Evolutionary conservation across 2,329 filamentous ascomycete genomes (phyloP).

Genomic region (Lomentospora prolificans): DNA sequence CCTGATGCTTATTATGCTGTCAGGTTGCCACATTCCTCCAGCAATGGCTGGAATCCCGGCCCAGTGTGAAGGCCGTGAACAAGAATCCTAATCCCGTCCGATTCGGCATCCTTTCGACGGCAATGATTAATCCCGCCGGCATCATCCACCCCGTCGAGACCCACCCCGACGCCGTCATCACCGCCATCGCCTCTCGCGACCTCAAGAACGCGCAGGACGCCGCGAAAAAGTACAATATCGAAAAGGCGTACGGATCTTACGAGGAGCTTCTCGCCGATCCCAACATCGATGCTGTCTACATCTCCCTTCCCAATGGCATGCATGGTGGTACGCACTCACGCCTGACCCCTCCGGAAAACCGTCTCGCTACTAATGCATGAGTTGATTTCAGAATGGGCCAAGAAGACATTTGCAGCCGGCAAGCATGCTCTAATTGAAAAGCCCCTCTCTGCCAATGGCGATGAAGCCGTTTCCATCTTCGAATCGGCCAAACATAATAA

Average conservation of each 20-base stretch:
- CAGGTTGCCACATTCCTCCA: conserved; percentile 2
- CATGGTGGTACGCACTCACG: conserved; percentile 25
- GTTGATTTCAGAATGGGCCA: conserved; percentile 23
- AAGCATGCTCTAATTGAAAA: conserved; percentile 48
- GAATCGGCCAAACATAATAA: conserved; percentile 21
- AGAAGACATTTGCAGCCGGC: conserved; percentile 37
- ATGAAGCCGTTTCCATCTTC: conserved; percentile 36
- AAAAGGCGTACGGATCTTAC: conserved; percentile 11
- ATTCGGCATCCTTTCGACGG: conserved; percentile 7
- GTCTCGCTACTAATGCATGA: background rate
- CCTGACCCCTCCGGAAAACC: too few species aligned
- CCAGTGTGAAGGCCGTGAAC: background rate
- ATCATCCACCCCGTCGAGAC: conserved; percentile 9
- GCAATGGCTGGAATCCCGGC: conserved; percentile 1
- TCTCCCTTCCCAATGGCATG: conserved; percentile 37
- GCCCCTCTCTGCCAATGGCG: conserved; percentile 39
- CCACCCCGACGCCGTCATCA: conserved; percentile 8
- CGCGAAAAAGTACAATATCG: conserved; percentile 5
- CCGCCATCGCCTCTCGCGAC: conserved; percentile 7
- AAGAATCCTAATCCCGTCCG: conserved; percentile 8
- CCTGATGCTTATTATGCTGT: background rate
- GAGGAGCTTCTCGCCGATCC: conserved; percentile 12
- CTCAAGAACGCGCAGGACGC: conserved; percentile 3
- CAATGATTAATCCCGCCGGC: conserved; percentile 8
- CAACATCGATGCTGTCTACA: conserved; percentile 23